phyloP scores from a whole-genome alignment of 2,329 filamentous ascomycete species.

The Xylariaceae sp. region DNA sequence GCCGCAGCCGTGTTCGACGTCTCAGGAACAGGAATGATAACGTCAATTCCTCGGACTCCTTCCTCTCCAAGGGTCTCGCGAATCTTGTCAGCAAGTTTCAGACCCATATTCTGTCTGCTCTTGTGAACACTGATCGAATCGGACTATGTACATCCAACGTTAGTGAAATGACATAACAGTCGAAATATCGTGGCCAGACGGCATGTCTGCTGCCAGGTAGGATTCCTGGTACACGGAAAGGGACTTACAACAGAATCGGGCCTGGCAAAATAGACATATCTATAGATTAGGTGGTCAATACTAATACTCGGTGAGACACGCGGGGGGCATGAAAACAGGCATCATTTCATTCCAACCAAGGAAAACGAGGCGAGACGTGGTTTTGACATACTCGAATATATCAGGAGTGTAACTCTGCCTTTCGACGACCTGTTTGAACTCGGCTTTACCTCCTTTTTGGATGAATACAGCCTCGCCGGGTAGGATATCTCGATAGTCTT shows the following conservation, averaged over 20 bases:
- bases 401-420: slow-evolving; percentile 65
- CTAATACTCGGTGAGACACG: not conserved
- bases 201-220: not conserved
- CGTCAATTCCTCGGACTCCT: slow-evolving; percentile 62
- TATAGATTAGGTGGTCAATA: slow-evolving; percentile 1
- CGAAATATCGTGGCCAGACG: slow-evolving; percentile 41
- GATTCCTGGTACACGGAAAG: not conserved
- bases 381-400: slow-evolving; percentile 19
- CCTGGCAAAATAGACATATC: slow-evolving; percentile 74
- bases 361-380: not conserved
- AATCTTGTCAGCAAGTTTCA: slow-evolving; percentile 64
- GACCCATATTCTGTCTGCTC: slow-evolving; percentile 69
- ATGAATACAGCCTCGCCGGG: slow-evolving; percentile 75
- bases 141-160: slow-evolving; percentile 2
- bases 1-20: slow-evolving; percentile 69
- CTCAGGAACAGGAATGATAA: slow-evolving; percentile 61
- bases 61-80: slow-evolving; percentile 56
- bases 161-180: not conserved
- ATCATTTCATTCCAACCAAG: not conserved
- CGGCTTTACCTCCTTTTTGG: slow-evolving; percentile 61
- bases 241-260: slow-evolving; percentile 61
- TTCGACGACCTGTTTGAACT: slow-evolving; percentile 63
- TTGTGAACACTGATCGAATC: slow-evolving; percentile 51
- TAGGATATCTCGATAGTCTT: slow-evolving; percentile 61
- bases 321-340: no score